Evolutionary conservation across 2,329 filamentous ascomycete genomes (phyloP).

Genomic region (Talaromyces sp.): DNA sequence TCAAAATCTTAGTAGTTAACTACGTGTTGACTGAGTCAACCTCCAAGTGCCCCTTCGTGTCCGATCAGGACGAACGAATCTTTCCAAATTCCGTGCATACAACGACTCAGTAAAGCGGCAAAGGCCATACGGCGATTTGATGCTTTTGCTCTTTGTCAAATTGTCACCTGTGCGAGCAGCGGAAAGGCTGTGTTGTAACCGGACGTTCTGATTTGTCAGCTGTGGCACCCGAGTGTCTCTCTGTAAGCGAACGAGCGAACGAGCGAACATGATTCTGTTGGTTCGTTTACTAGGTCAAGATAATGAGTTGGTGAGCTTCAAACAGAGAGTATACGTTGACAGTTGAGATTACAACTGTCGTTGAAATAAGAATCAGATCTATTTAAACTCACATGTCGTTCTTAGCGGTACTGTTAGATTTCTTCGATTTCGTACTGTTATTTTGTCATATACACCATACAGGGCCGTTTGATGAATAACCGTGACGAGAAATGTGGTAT

Average conservation of each 20-base stretch:
- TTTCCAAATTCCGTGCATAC: neutral
- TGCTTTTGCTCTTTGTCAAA: neutral
- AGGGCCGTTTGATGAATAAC: conserved; percentile 8
- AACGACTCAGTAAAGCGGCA: neutral
- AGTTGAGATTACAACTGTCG: neutral
- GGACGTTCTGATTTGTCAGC: conserved; percentile 9
- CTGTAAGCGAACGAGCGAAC: neutral
- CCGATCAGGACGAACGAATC: neutral
- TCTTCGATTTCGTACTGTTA: conserved; percentile 1
- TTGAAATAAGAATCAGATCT: neutral
- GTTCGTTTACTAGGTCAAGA: neutral
- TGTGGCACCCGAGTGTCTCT: conserved; percentile 1
- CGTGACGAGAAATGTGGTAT: conserved; percentile 13
- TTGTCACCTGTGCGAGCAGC: neutral
- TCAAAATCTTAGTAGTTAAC: neutral
- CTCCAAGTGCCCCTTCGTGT: too few relatives aligned
- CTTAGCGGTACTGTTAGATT: conserved; percentile 7
- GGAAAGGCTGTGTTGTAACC: conserved; percentile 5
- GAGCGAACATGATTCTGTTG: neutral
- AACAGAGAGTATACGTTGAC: neutral
- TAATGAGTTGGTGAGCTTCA: neutral
- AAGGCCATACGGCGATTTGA: neutral
- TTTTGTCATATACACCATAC: neutral
- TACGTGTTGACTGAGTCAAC: neutral
- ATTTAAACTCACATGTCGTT: conserved; percentile 5